These are phyloP conservation scores for Castanea mollissima DNA, from an alignment of 306 rosid species.

Conservation along the genomic window DNA sequence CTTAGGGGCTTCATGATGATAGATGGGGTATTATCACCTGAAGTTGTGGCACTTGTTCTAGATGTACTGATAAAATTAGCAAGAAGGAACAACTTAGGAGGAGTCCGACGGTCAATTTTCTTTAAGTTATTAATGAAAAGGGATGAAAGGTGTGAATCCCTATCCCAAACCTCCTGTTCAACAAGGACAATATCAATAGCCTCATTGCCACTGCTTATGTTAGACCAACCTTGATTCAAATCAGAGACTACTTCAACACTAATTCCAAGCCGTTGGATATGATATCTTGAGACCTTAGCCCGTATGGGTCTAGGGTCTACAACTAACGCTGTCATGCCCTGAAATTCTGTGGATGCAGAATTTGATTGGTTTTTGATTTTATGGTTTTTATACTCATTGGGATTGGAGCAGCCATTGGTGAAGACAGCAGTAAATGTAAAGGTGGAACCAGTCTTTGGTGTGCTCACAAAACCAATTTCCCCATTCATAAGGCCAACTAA, in stretches of 20 bases:
- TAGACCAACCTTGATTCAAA: conserved; percentile 57
- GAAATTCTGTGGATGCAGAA: conserved; percentile 56
- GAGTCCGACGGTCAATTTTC: conserved; percentile 31
- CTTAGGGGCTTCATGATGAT: conserved; percentile 80
- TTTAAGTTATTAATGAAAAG: conserved; percentile 41
- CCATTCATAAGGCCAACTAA: conserved; percentile 96
- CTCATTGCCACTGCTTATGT: conserved; percentile 37
- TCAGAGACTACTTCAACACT: conserved; percentile 65
- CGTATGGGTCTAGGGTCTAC: conserved; percentile 78
- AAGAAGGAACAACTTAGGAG: conserved; percentile 73
- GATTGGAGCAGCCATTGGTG: conserved; percentile 41
- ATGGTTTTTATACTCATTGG: conserved; percentile 49
- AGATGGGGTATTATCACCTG: conserved; percentile 38
- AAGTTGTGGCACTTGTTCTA: conserved; percentile 30
- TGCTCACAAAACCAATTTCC: conserved; percentile 85
- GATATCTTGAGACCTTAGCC: conserved; percentile 83
- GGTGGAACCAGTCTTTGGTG: conserved; percentile 82
- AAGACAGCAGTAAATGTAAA: conserved; percentile 90
- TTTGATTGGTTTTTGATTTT: conserved; percentile 56
- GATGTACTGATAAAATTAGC: conserved; percentile 55
- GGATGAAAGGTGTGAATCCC: conserved; percentile 44
- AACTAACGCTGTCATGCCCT: conserved; percentile 71
- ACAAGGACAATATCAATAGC: conserved; percentile 57
- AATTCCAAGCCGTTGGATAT: conserved; percentile 82
- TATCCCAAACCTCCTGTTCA: conserved; percentile 87